Percentiles rank a stretch among this genome's conserved stretches.
Conservation (phyloP, 495 filamentous ascomycete genomes). For the Lasiosphaeria ovina region DNA sequence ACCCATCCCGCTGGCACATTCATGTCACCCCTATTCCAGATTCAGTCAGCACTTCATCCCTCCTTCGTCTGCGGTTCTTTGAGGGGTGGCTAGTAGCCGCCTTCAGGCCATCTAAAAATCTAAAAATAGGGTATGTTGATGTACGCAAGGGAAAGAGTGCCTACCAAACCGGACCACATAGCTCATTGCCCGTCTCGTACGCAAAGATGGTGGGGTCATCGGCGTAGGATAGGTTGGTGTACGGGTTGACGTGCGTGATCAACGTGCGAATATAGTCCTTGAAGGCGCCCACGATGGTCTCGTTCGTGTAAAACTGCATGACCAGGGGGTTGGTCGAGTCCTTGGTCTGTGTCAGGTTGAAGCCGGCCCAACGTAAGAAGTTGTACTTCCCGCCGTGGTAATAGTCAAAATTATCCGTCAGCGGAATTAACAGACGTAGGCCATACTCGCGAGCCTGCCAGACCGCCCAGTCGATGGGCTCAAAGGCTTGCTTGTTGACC, state of each 20-base stretch:
- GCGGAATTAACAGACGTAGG: conserved; percentile 47
- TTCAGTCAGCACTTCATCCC: conserved; percentile 5
- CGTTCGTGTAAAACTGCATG: conserved; percentile 54
- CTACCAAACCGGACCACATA: conserved; percentile 45
- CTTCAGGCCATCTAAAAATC: conserved; percentile 11
- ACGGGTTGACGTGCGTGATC: conserved; percentile 51
- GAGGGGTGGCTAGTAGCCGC: conserved; percentile 9
- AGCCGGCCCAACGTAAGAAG: conserved; percentile 53
- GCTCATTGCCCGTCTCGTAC: conserved; percentile 57
- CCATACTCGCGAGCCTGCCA: conserved; percentile 52
- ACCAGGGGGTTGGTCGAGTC: conserved; percentile 41
- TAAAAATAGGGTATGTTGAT: too few relatives aligned
- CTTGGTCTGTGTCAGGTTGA: conserved; percentile 41
- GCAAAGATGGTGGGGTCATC: conserved; percentile 57
- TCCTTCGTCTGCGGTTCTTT: background rate
- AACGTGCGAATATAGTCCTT: conserved; percentile 52
- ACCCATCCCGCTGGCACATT: conserved; percentile 50
- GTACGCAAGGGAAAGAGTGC: background rate
- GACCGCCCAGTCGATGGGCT: conserved; percentile 54
- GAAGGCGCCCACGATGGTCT: conserved; percentile 44
- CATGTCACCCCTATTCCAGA: conserved; percentile 27
- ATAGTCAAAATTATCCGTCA: conserved; percentile 53
- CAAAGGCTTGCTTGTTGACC: conserved; percentile 50
- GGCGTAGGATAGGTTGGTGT: conserved; percentile 54
- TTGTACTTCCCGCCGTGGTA: conserved; percentile 59